Evolutionary conservation across 1,284 basidiomycete genomes (phyloP), one percentile per base, ranked within the genome.

Genomic region (Inonotus hispidus): DNA sequence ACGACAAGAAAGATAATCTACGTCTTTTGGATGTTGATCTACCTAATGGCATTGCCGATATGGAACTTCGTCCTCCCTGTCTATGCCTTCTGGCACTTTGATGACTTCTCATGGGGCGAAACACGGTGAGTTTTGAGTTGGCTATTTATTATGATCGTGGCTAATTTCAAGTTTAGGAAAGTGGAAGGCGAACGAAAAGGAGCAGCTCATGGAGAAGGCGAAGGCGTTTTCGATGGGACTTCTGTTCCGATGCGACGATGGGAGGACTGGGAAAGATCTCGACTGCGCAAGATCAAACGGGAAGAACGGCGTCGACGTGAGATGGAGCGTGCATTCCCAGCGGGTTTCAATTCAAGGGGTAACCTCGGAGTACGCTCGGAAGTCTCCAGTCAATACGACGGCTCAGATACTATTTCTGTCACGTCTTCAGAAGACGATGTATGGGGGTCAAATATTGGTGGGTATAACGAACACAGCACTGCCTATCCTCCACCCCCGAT

Each of bases 261-360:
- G 97, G 95, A 99, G 74, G 97, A 99, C 70, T 99, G 97, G 97
- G 97, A 99, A 73, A 86, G 95, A 43, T 96, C 93, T n/a, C 83
- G 96, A 38, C 78, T 98, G 57, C 90, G 95, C 63, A 98, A 98
- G 75, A 68, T 95, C 47, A 87, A 85, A 66, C 87, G 97, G 3
- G 95, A 98, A 70, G 95, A 97, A 70, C 85, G 89, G 68, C 82
- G 95, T 54, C 77, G 90, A 67, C 79, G 80, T 68, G 88, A 96
- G 37, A 82, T 95, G 67, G 53, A 55, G 19, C 83, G 88, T 50
- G 73, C 81, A 55, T 85, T 90, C 68, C 84, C 83, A 29, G 79
- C 81, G 2, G 87, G 87, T 46, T 93, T 87, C 72, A 74, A 82
- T 64, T 74, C 79, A 52, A 85, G 87, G 61, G 79, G 81, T 37